These are phyloP conservation scores for Yarrowia porcina DNA, from an alignment of 805 yeast genomes.

Conservation along the genomic window DNA sequence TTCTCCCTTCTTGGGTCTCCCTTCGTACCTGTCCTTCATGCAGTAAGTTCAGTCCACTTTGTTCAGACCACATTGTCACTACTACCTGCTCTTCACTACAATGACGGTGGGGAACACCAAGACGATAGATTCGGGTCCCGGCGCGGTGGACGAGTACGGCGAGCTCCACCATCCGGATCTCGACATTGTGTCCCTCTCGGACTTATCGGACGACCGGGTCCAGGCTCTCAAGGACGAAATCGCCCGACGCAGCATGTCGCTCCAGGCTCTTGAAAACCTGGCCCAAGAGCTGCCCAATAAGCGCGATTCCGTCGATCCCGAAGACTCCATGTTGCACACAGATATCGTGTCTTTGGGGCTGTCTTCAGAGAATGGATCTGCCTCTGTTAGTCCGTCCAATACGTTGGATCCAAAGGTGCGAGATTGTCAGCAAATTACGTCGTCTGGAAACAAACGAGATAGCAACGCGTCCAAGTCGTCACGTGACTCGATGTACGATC, in stretches of 20 bases:
- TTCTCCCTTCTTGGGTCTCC: too few relatives aligned
- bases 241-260: constrained; percentile 32
- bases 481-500: constrained; percentile 8
- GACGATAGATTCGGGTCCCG: background rate
- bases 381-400: background rate
- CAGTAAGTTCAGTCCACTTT: background rate
- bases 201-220: constrained; percentile 31
- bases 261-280: constrained; percentile 36
- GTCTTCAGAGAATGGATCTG: background rate
- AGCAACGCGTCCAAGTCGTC: constrained; percentile 22
- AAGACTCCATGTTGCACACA: constrained; percentile 16
- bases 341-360: background rate
- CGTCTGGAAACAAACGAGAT: background rate
- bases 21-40: too few relatives aligned
- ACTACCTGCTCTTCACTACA: background rate
- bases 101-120: constrained; percentile 15
- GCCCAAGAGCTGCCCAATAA: constrained; percentile 30
- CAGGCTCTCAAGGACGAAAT: constrained; percentile 35
- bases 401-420: constrained; percentile 4
- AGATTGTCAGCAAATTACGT: too few relatives aligned
- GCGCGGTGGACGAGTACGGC: background rate
- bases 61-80: background rate
- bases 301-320: background rate
- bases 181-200: background rate
- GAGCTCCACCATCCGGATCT: background rate